Conservation (phyloP, 805 yeast genomes). For the Candida insectalens region DNA sequence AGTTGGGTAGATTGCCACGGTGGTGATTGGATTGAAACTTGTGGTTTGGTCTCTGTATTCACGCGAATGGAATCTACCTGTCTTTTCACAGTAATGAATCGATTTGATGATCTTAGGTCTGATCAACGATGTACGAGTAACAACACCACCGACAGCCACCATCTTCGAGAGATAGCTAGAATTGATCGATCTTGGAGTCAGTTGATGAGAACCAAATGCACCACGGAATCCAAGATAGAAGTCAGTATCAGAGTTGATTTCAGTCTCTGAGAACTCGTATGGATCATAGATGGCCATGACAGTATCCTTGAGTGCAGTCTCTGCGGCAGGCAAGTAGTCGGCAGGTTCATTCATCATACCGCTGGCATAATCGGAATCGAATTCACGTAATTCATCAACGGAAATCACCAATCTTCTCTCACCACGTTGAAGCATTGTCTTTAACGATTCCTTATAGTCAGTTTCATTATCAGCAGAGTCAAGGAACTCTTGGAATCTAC, state of each 20-base stretch:
- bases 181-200: constrained; percentile 80
- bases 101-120: constrained; percentile 88
- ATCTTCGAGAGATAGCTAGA: constrained; percentile 65
- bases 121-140: constrained; percentile 85
- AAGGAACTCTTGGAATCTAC: constrained; percentile 82
- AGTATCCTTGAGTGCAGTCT: constrained; percentile 74
- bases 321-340: constrained; percentile 82
- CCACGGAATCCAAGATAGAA: constrained; percentile 80
- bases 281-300: constrained; percentile 67
- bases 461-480: constrained; percentile 42
- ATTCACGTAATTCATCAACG: constrained; percentile 81
- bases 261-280: constrained; percentile 38
- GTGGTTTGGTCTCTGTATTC: constrained; percentile 92
- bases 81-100: constrained; percentile 83
- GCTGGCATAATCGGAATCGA: constrained; percentile 63
- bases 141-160: constrained; percentile 90
- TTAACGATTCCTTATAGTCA: constrained; percentile 60
- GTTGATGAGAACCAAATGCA: constrained; percentile 79
- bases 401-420: constrained; percentile 61
- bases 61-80: constrained; percentile 79
- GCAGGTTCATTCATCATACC: constrained; percentile 73
- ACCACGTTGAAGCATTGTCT: constrained; percentile 61
- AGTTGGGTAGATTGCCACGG: constrained; percentile 84
- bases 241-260: constrained; percentile 49
- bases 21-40: constrained; percentile 72